Evolutionary conservation across 2,329 filamentous ascomycete species (phyloP), one percentile per base, ranked within the genome.

Genomic region (Ploettnerulaceae sp.): DNA sequence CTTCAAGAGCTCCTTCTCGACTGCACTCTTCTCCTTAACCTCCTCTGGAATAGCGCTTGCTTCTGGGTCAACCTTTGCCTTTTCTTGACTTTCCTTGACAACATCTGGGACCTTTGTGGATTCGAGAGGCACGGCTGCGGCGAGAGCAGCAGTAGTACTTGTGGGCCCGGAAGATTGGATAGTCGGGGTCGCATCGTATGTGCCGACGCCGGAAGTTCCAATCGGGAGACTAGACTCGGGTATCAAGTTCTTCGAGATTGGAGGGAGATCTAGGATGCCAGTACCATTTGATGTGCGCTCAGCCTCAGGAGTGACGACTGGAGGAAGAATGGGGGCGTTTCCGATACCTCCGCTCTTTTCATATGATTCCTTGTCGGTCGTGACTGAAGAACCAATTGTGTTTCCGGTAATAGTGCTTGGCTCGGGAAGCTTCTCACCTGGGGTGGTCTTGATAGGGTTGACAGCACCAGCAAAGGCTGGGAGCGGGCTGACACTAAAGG

Each of bases 141-240:
- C 69, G 44, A 70, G 57, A 17, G 63, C 58, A 48, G 68, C 65
- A 33, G 69, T 71, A 7, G 68, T 70, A 43, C 67, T 66, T 35
- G 60, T 63, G 2, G 76, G 72, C 11, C 68, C 74, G 7, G 68
- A 69, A 7, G 70, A 83, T 66, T 64, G 70, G 57, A 67, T 79
- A 57, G 57, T 69, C 58, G 57, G 64, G 37, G 70, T 72, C n/a
- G 72, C 76, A 58, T 71, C 76, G 56, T 81, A 74, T 42, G 69
- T 68, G 38, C 69, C 70, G 45, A 70, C 69, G 21, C 63, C 64
- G 48, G 60, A 59, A 43, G 64, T 61, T 25, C 62, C 58, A 43
- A 89, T 83, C 9, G 86, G 85, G 53, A 93, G 73, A 66, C 84
- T 87, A 6, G 87, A 91, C 69, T 94, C 88, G 14, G 89, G 88